Base-by-base conservation (phyloP, 1,284 basidiomycete genomes). In the Inonotus hispidus region DNA sequence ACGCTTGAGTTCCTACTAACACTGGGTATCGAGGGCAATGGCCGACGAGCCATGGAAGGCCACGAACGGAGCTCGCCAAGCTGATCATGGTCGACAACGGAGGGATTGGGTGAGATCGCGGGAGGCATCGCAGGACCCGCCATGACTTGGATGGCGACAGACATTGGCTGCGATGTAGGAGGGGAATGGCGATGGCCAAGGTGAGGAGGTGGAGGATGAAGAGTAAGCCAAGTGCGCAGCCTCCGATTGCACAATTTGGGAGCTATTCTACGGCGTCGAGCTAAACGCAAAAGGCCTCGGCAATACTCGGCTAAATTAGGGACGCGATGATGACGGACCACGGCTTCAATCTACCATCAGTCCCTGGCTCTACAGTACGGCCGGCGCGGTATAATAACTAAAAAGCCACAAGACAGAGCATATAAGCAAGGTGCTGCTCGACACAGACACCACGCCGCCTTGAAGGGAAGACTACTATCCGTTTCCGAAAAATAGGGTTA, bases 141-240 rank as follows among this genome's bases (percentile, higher is more conserved):
- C 46, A 58, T 55, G 13, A 56, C 52, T 53, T 62, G 61, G 21
- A 62, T 50, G n/a, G 53, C 61, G 52, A 59, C 61, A 16, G 61
- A 55, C 61, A 62, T 62, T 25, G 27, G 27, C 41, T 16, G 23
- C 25, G 10, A 43, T 16, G 43, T 32, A 38, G 49, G 50, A 53
- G 19, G 41, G 29, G 25, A 23, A 50, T 7, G 56, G 32, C 29
- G 27, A 43, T 45, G 41, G 35, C 29, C 25, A 25, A 37, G 55
- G 32, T 27, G 23, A 21, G 13, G 49, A 53, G 49, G 56, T 23
- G 49, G 45, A 27, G 39, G 56, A 35, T 21, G 41, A 27, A 37
- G 39, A 19, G 37, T 2, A 59, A 29, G 39, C 37, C 46, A 39
- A 41, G 54, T 39, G 52, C 37, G 27, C 29, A 21, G 27, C n/a